Evolutionary conservation across 2,329 filamentous ascomycete species (phyloP), one percentile per base, ranked within the genome.

Genomic region (Aspergillus aculeatus): DNA sequence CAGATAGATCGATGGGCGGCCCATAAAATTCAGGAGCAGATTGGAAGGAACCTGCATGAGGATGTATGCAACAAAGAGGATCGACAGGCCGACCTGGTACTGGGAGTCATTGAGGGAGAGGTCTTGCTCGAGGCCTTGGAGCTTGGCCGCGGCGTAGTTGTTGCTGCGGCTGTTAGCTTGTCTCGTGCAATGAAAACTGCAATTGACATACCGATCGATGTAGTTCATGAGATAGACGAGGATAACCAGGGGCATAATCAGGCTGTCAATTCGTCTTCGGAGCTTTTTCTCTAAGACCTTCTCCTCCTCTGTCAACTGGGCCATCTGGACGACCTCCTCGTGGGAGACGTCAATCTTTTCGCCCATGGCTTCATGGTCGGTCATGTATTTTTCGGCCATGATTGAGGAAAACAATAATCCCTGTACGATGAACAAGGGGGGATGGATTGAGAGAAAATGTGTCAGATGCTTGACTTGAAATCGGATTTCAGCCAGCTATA

Each of bases 41-140:
- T 81, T 82, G 56, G 77, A 82, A 0, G 81, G 81, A 5, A 81
- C 78, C 60, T 78, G 76, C 75, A 77, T 77, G 29, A 78, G 68
- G 56, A 80, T 79, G 50, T 80, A 80, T 26, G 68, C 76, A 35
- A 80, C 77, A 57, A 80, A 80, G 3, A 80, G 69, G 49, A 80
- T 73, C 1, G 76, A 77, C 10, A 80, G 66, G 26, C 76, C 77
- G 5, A 75, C 77, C 58, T 79, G 72, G 54, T 78, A 80, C 50
- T 79, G 64, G 6, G 71, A 62, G 14, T 65, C 70, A 4, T 64
- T 67, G 29, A 80, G 67, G 0, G 66, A 56, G 5, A 80, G 69
- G 57, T 79, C 77, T 12, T 69, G 60, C 55, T 71, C 70, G 5
- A 80, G 73, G 31, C 78, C 78, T 59, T 79, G 77, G 14, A 80